A percentile compares a stretch with the other conserved stretches of the same genome.
phyloP scores from a whole-genome alignment of 345 rosid species.

The Camelina hispida region DNA sequence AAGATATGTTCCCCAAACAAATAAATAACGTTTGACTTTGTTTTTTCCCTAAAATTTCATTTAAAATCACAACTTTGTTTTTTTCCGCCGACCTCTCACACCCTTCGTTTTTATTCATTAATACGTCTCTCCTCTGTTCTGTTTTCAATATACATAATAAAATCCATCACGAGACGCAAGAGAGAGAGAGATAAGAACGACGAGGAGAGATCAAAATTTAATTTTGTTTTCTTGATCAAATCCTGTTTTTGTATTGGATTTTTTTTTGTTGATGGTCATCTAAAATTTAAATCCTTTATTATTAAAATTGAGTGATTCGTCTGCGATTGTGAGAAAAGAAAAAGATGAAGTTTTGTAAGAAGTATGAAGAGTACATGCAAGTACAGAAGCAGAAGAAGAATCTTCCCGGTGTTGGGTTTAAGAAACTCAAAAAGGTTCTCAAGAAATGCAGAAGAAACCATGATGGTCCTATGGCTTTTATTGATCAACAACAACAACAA shows the following conservation, averaged over 20 bases:
- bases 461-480: constrained; percentile 32
- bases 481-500: background rate
- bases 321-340: background rate
- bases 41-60: background rate
- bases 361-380: constrained; percentile 80
- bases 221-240: background rate
- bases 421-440: constrained; percentile 83
- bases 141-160: background rate
- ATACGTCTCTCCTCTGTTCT: constrained; percentile 25
- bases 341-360: constrained; percentile 91
- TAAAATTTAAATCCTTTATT: constrained; percentile 32
- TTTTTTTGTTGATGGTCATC: constrained; percentile 46
- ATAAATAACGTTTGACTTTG: constrained; percentile 37
- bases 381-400: constrained; percentile 61
- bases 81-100: constrained; percentile 29
- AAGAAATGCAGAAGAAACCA: constrained; percentile 63
- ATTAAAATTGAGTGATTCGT: background rate
- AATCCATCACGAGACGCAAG: constrained; percentile 32
- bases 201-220: background rate
- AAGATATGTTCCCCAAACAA: constrained; percentile 20
- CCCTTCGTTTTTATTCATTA: constrained; percentile 22
- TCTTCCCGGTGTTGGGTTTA: constrained; percentile 82
- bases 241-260: background rate
- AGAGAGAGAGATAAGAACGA: constrained; percentile 26
- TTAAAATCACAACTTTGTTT: constrained; percentile 9